Percentiles rank a stretch among this genome's conserved stretches.
Evolutionary conservation across 345 rosid genomes (phyloP).

Genomic region (Dovyalis caffra): DNA sequence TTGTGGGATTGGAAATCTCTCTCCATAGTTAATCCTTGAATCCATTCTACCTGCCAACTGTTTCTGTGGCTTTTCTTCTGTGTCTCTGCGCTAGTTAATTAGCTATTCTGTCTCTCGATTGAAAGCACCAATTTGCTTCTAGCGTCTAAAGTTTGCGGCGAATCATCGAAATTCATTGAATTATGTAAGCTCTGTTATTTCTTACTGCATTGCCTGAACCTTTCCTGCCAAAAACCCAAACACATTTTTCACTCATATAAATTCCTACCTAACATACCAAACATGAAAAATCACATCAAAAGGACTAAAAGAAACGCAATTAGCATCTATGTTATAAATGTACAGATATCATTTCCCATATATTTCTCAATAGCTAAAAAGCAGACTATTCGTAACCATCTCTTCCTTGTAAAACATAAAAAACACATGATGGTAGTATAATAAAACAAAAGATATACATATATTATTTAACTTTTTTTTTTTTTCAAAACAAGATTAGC

Average conservation of each 20-base stretch:
- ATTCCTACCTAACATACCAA: slow-evolving; percentile 11
- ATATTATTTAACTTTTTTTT: background rate
- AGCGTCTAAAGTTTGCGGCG: background rate
- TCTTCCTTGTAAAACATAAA: slow-evolving; percentile 10
- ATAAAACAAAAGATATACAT: background rate
- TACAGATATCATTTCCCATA: slow-evolving; percentile 23
- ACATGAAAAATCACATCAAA: slow-evolving; percentile 2
- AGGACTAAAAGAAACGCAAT: slow-evolving; percentile 1
- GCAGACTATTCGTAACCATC: slow-evolving; percentile 17
- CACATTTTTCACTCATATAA: slow-evolving; percentile 17
- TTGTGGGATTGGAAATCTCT: slow-evolving; percentile 26
- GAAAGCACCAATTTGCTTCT: background rate
- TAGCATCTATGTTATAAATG: slow-evolving; percentile 36
- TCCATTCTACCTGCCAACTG: slow-evolving; percentile 9
- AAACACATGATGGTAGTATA: slow-evolving; percentile 19
- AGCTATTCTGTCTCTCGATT: background rate
- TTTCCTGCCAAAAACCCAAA: slow-evolving; percentile 11
- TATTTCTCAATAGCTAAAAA: slow-evolving; percentile 25
- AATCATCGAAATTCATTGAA: background rate
- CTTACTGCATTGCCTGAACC: slow-evolving; percentile 23
- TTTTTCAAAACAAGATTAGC: slow-evolving; percentile 17
- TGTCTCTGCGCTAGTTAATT: background rate
- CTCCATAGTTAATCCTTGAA: slow-evolving; percentile 34
- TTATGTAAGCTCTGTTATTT: background rate
- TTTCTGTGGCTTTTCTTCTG: background rate